These are phyloP conservation scores for Zalerion maritima DNA, from an alignment of 495 filamentous ascomycete genomes.

Conservation along the genomic window DNA sequence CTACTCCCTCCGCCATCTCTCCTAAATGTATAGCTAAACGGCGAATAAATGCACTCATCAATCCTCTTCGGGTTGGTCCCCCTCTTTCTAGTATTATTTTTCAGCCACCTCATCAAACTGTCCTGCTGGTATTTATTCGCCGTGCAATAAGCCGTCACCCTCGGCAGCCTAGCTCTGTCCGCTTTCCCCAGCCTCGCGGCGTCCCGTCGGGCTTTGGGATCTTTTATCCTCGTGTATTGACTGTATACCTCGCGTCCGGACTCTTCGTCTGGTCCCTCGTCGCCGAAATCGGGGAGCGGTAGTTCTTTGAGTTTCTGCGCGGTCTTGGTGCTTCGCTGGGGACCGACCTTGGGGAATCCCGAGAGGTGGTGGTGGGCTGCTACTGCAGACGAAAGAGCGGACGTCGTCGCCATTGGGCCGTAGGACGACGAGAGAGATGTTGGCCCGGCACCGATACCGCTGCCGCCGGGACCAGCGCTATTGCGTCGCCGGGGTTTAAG, in stretches of 20 bases:
- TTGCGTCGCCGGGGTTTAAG: too few relatives aligned
- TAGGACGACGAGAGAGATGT: constrained; percentile 67
- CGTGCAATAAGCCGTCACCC: constrained; percentile 94
- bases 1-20: constrained; percentile 15
- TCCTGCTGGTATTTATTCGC: constrained; percentile 82
- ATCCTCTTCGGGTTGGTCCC: constrained; percentile 79
- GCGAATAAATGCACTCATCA: constrained; percentile 93
- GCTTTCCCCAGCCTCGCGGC: constrained; percentile 87
- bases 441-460: constrained; percentile 27
- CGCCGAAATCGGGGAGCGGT: constrained; percentile 72
- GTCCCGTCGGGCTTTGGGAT: constrained; percentile 83
- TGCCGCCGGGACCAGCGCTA: constrained; percentile 16
- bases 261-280: constrained; percentile 67
- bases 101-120: constrained; percentile 73
- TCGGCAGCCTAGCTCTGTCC: constrained; percentile 69
- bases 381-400: constrained; percentile 34
- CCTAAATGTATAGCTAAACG: constrained; percentile 55
- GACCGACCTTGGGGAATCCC: constrained; percentile 66
- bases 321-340: constrained; percentile 86
- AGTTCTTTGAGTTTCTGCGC: constrained; percentile 92
- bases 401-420: constrained; percentile 74
- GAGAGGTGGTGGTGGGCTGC: constrained; percentile 25
- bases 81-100: constrained; percentile 56
- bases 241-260: constrained; percentile 91
- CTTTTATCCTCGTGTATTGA: constrained; percentile 85